phyloP scores from a whole-genome alignment of 2,329 filamentous ascomycete species.

The Curvularia sp. region DNA sequence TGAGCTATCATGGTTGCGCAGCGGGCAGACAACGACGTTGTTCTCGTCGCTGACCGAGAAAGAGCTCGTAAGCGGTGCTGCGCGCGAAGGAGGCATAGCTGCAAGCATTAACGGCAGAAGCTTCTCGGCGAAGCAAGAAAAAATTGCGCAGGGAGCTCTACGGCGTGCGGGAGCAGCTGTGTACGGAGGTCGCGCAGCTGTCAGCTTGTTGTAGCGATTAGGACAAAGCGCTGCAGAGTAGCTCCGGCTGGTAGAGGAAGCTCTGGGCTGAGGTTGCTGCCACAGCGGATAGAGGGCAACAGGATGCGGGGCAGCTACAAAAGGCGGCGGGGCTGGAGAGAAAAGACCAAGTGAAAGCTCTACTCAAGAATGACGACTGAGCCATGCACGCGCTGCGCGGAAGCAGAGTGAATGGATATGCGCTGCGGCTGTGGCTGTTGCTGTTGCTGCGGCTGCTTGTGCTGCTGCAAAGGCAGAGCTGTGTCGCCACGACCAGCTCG shows the following conservation, averaged over 20 bases:
- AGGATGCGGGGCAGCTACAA: constrained; percentile 20
- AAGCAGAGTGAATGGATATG: constrained; percentile 4
- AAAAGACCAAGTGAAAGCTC: constrained; percentile 13
- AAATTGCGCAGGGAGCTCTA: constrained; percentile 14
- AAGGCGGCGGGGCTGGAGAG: constrained; percentile 16
- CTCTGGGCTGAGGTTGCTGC: constrained; percentile 19
- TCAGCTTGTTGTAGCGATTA: constrained; percentile 4
- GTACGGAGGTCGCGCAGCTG: constrained; percentile 13
- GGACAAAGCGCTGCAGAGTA: constrained; percentile 4
- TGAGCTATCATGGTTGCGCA: constrained; percentile 95
- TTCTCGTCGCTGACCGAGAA: constrained; percentile 92
- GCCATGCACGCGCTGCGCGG: constrained; percentile 6
- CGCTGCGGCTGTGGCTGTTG: neutral
- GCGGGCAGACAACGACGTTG: constrained; percentile 95
- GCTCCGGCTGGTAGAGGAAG: constrained; percentile 12
- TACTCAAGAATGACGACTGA: constrained; percentile 8
- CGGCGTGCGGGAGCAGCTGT: constrained; percentile 4
- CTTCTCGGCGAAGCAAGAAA: constrained; percentile 16
- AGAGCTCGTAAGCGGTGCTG: constrained; percentile 82
- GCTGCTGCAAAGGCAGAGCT: constrained; percentile 11
- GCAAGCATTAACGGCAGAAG: constrained; percentile 51
- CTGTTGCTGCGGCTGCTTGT: constrained; percentile 2
- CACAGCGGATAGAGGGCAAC: constrained; percentile 18
- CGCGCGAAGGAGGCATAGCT: constrained; percentile 82
- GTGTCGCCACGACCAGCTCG: constrained; percentile 20